Evolutionary conservation across 2,329 filamentous ascomycete species (phyloP), one percentile per base, ranked within the genome.

Genomic region (Colletotrichum simmondsii): DNA sequence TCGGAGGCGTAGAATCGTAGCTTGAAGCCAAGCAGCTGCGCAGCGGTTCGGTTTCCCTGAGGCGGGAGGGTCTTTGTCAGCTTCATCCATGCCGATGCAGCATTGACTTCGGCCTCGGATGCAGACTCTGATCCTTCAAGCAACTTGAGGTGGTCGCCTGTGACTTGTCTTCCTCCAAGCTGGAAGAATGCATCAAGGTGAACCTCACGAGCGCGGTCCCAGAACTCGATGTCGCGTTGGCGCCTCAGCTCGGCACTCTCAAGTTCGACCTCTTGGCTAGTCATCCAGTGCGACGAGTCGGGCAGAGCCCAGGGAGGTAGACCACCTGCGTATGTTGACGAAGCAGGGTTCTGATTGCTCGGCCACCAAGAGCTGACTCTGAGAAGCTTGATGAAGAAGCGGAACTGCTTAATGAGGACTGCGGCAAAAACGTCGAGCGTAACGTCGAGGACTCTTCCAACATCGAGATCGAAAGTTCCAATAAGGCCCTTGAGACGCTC

Each of bases 291-390:
- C 5, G 87, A 80, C 58, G 91, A 94, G 16, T 90, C 90, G 12
- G 95, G 95, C 28, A 94, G 84, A 16, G 95, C 95, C 96, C 97
- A 98, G 32, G 87, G 87, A 0, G 96, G 97, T n/a, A 98, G 85
- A 0, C 94, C 92, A 3, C 89, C 89, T 16, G 89, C 85, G 60
- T 88, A 89, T 22, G 87, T 82, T 42, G 80, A 80, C 12, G 84
- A 80, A 57, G 80, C 78, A 59, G 79, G 79, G 75, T 79, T 81
- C 28, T 82, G 87, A 62, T 90, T 91, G 62, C 92, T 91, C 2
- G 97, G 97, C 97, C 97, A 99, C 97, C 97, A 99, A 28, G 96
- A 97, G 84, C 96, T 98, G 71, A 92, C 92, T 71, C 96, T 90
- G 28, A 99, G 87, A 60, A 98, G 92, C 80, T 97, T 98, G 80